Base-by-base conservation (phyloP, 805 yeast species). In the Candida incommunis region DNA sequence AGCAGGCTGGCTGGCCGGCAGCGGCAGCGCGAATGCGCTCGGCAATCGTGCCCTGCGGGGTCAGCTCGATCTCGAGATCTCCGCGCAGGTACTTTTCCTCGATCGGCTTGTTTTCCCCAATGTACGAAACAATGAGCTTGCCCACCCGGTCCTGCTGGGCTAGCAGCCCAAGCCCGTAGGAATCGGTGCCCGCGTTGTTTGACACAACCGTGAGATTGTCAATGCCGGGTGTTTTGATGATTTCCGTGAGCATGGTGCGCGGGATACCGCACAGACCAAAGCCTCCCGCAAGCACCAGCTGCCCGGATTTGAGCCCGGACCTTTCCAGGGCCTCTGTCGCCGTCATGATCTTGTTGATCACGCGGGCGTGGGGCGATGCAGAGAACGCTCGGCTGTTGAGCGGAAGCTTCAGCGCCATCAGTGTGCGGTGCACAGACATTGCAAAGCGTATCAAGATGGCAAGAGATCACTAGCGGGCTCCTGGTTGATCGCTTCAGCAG, bases 31-130 rank as follows among this genome's bases (percentile, higher is more conserved):
- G 58, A 20, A 64, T 60, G 41, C 70, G 59, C 51, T 71, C 76
- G 9, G 74, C 75, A 23, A 71, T 54, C n/a, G 71, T 69, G 2
- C 76, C 76, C 51, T 71, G 76, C 2, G 76, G 76, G 16, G 70
- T 65, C 42, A 71, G 57, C 50, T 71, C 75, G 43, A 71, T 57
- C 48, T 68, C 72, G 37, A 71, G 58, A 42, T 63, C 50, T 11
- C 76, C 76, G 21, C 62, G 57, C 41, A 69, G 58, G 50, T 65
- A 71, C 51, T 64, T 50, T 40, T 54, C 53, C 48, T 68, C 69
- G 46, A 71, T 66, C 2, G 64, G 60, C 46, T 65, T 64, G 51
- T 70, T 69, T 23, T 59, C 61, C 13, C 76, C 76, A 35, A 71
- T 64, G 52, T 67, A 71, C n/a, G 73, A 68, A 48, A 65, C 64